phyloP scores from a whole-genome alignment of 306 rosid species.

The Luffa acutangula region DNA sequence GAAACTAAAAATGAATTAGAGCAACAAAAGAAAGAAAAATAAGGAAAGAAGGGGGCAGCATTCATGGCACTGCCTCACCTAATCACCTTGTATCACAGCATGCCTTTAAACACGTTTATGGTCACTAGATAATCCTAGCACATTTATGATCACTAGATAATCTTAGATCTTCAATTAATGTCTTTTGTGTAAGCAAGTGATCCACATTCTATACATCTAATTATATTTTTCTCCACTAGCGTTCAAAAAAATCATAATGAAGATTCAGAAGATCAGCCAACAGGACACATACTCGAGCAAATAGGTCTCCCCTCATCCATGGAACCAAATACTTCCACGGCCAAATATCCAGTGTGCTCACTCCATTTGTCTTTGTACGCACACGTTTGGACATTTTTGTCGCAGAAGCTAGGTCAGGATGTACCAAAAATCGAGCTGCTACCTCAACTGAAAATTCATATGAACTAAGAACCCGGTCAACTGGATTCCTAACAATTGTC shows the following conservation, averaged over 20 bases:
- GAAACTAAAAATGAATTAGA: background rate
- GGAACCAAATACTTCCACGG: slow-evolving; percentile 99
- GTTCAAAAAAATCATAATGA: slow-evolving; percentile 12
- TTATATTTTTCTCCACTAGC: background rate
- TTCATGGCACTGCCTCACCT: background rate
- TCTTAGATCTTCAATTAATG: background rate
- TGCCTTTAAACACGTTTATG: background rate
- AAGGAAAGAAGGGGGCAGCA: background rate
- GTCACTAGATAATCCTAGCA: background rate
- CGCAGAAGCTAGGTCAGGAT: slow-evolving; percentile 90
- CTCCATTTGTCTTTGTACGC: slow-evolving; percentile 52
- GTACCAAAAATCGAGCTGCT: slow-evolving; percentile 93
- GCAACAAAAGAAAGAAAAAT: background rate
- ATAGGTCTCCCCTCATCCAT: slow-evolving; percentile 91
- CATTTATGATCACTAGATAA: background rate
- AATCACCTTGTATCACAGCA: background rate
- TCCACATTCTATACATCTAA: background rate
- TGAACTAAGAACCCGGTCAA: slow-evolving; percentile 82
- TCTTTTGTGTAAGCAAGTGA: background rate
- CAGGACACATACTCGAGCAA: slow-evolving; percentile 50
- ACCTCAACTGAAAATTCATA: slow-evolving; percentile 94
- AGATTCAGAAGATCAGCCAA: background rate
- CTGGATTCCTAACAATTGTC: slow-evolving; percentile 91
- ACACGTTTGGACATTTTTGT: slow-evolving; percentile 53
- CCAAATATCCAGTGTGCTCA: slow-evolving; percentile 94